Evolutionary conservation across 345 rosid species (phyloP).

Genomic region (Citrus inodora): DNA sequence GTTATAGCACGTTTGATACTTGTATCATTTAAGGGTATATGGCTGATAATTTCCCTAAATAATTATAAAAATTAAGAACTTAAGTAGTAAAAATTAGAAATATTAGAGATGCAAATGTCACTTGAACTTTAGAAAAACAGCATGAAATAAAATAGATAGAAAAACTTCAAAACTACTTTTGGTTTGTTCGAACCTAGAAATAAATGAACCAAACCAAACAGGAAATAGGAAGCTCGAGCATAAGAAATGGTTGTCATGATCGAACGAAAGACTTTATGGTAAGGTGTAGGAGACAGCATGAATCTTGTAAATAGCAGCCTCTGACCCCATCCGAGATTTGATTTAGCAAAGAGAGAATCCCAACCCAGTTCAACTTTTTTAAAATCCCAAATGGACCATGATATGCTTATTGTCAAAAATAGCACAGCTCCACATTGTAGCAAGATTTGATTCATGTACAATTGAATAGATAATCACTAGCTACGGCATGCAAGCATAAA

Average conservation of each 20-base stretch:
- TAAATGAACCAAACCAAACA: background rate
- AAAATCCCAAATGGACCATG: background rate
- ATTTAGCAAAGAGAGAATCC: background rate
- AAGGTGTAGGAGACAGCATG: slow-evolving; percentile 19
- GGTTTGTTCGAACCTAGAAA: background rate
- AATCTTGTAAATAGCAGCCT: slow-evolving; percentile 23
- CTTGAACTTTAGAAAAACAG: no score
- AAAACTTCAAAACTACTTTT: background rate
- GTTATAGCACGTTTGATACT: no score
- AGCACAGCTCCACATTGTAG: background rate
- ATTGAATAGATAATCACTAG: background rate
- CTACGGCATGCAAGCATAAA: background rate
- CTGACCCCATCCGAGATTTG: slow-evolving; percentile 21
- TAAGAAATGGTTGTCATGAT: slow-evolving; percentile 18
- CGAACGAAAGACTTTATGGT: slow-evolving; percentile 6
- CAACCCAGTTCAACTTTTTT: background rate
- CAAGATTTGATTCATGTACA: background rate
- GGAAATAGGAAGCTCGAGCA: background rate
- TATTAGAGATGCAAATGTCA: no score
- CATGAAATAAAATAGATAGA: background rate
- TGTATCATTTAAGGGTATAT: no score
- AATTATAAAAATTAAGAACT: no score
- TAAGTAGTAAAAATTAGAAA: no score
- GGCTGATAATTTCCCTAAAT: no score
- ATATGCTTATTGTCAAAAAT: background rate